Conservation (phyloP, 2,329 filamentous ascomycete genomes). For the Fusarium dimerum region DNA sequence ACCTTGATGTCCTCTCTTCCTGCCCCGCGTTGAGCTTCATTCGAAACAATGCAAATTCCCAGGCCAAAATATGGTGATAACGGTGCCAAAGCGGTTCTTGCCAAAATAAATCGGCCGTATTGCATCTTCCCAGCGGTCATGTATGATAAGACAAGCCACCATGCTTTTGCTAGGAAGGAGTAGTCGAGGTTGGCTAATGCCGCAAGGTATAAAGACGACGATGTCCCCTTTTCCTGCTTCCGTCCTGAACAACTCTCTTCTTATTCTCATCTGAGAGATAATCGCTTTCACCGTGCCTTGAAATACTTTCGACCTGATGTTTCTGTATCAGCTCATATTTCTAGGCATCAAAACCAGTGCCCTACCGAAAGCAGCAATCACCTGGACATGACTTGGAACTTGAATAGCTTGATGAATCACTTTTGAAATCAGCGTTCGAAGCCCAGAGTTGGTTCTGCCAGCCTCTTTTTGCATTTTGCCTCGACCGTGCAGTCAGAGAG, state of each 20-base stretch:
- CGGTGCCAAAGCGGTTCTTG: constrained; percentile 1
- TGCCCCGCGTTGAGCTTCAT: constrained; percentile 1
- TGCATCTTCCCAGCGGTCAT: neutral
- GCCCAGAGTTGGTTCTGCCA: too few species aligned
- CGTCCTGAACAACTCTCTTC: neutral
- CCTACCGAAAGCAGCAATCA: too few species aligned
- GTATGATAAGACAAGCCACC: constrained; percentile 11
- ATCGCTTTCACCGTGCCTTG: neutral
- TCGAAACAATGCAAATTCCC: constrained; percentile 7
- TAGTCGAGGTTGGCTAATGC: neutral
- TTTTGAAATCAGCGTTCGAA: too few species aligned
- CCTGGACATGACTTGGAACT: too few species aligned
- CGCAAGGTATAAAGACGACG: neutral
- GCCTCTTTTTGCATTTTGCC: too few species aligned
- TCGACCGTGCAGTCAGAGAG: too few species aligned
- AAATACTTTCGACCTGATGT: too few species aligned
- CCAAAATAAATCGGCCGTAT: constrained; percentile 5
- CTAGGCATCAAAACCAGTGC: too few species aligned
- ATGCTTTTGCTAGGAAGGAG: constrained; percentile 1
- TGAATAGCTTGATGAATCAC: too few species aligned
- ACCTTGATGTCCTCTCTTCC: constrained; percentile 26
- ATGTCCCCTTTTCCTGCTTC: neutral
- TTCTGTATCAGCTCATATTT: too few species aligned
- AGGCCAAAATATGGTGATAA: constrained; percentile 4
- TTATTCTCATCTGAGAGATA: neutral